Base-by-base conservation (phyloP, 2,329 filamentous ascomycete species). In the Ampelomyces quisqualis region DNA sequence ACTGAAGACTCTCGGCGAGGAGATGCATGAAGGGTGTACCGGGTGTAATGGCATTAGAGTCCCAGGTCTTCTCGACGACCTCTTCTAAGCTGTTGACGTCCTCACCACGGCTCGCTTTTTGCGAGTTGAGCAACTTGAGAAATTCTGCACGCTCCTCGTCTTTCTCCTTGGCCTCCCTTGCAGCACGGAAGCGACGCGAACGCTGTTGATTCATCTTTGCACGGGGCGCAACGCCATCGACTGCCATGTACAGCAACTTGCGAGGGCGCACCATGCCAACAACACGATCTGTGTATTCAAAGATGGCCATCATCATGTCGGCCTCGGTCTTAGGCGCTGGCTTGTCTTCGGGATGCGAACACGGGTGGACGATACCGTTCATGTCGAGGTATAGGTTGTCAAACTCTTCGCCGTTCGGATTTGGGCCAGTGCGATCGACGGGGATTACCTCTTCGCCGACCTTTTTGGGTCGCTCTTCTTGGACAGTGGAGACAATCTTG, bases 141-240 rank as follows among this genome's bases (percentile, higher is more conserved):
- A 96, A 84, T 65, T 95, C 88, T 50, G 86, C 83, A 63, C 94
- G 95, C 65, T 96, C 89, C 43, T 86, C 83, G 62, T 94, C 90
- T 66, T 96, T 95, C 67, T 97, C 90, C 63, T 89, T 84, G 11
- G 93, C 93, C 67, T 98, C 93, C 67, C 91, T 89, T 2, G 90
- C 93, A 15, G 91, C 87, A 48, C 93, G 85, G 73, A 98, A 98
- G 60, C 93, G 88, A 69, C 93, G 82, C 28, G 93, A 95, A 48
- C 93, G 88, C 73, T 98, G 93, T 68, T 98, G 94, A 68, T 98
- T 98, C 93, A 98, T 98, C 73, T 98, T 98, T 44, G 94, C 94
- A 68, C 93, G 86, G 32, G 93, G 94, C 4, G 93, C 93, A 51
- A 98, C 93, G 66, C 93, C 93, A 72, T 98, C 93, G 67, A 98